Evolutionary conservation across 1,284 basidiomycete species (phyloP), one percentile per base, ranked within the genome.

Genomic region (Cryptococcus sp.): DNA sequence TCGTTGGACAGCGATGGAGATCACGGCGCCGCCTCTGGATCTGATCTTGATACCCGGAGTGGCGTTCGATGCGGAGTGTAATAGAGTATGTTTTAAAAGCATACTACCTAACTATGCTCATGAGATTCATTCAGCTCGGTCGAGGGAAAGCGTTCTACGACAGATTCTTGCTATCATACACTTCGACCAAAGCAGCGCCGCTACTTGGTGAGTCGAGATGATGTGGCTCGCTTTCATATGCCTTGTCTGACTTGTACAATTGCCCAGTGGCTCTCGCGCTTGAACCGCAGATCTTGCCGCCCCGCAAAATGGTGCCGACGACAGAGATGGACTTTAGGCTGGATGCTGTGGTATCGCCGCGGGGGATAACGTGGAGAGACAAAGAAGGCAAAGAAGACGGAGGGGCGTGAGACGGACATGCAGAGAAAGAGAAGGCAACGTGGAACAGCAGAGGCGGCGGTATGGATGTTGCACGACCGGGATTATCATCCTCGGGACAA

Each of bases 91-190:
- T 58, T 13, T 8, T 34, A 8, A 16, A 23, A 40, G 11, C 2
- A n/a, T 15, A 39, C 26, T 25, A 11, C 25, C 2, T 5, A 41
- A 16, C 3, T 19, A 37, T 29, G 20, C 54, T 57, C 43, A 34
- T 16, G n/a, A 11, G n/a, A 15, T 5, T 39, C 54, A 48, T 19
- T 6, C 51, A 79, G 77, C 67, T 79, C 2, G 77, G 77, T n/a
- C 62, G 77, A 20, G 77, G 77, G 5, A 79, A 79, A 55, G 77
- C 73, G 3, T 78, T 66, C 54, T 79, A 78, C 55, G 77, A 79
- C 53, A 65, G 69, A 3, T 78, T 75, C 58, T 62, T 79, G 7
- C 53, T 61, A 6, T 54, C 57, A 17, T 78, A 78, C 62, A 61
- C 64, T 1, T 50, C 58, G 2, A 50, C 48, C 7, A 43, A 57